Percentiles rank a stretch among this genome's conserved stretches.
These are phyloP conservation scores for Shiraia sp. DNA, from an alignment of 2,329 filamentous ascomycete genomes.

Conservation along the genomic window DNA sequence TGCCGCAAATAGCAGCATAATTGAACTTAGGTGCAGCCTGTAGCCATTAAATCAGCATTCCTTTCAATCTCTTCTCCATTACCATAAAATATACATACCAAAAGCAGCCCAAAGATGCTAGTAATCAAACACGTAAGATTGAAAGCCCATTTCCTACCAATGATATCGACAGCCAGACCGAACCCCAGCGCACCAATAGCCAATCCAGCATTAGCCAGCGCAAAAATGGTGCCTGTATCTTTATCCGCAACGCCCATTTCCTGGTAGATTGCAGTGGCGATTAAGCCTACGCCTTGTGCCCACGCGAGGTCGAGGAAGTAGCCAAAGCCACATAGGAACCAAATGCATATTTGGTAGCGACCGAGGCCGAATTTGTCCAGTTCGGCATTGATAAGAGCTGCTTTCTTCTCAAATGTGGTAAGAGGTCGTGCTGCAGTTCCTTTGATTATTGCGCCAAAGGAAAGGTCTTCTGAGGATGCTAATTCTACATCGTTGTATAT, in stretches of 20 bases:
- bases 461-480: slow-evolving; percentile 25
- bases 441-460: slow-evolving; percentile 29
- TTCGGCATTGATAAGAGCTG: slow-evolving; percentile 36
- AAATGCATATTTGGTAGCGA: slow-evolving; percentile 35
- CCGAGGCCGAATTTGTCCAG: slow-evolving; percentile 36
- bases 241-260: slow-evolving; percentile 29
- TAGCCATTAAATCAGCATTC: too few relatives aligned
- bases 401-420: slow-evolving; percentile 35
- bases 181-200: slow-evolving; percentile 33
- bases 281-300: slow-evolving; percentile 33
- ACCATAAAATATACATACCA: slow-evolving; percentile 16
- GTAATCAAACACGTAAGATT: slow-evolving; percentile 35
- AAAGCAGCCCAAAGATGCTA: slow-evolving; percentile 26
- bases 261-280: slow-evolving; percentile 32
- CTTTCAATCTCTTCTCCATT: too few relatives aligned
- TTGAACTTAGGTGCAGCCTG: slow-evolving; percentile 37
- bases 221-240: slow-evolving; percentile 29
- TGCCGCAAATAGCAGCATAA: slow-evolving; percentile 33
- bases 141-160: slow-evolving; percentile 35
- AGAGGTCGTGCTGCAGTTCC: slow-evolving; percentile 31
- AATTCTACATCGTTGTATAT: slow-evolving; percentile 33
- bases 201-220: slow-evolving; percentile 33
- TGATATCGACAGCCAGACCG: slow-evolving; percentile 30
- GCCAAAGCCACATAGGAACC: slow-evolving; percentile 37
- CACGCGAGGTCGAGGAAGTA: slow-evolving; percentile 39